phyloP scores from a whole-genome alignment of 345 rosid genomes.

The Rhizophora apiculata region DNA sequence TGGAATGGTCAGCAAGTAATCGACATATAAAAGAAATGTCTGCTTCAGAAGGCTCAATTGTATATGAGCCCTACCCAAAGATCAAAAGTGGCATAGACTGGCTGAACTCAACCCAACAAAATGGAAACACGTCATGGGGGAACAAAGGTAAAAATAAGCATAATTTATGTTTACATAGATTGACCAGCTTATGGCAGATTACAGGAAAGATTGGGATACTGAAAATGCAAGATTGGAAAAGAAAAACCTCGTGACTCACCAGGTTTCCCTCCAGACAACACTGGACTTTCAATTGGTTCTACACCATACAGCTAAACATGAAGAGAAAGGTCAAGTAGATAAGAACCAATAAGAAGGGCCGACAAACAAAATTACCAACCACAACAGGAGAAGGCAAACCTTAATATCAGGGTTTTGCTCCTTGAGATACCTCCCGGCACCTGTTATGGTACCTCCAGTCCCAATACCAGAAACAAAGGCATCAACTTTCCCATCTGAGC shows the following conservation, averaged over 20 bases:
- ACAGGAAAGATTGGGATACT: neutral
- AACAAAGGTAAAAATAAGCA: too few species aligned
- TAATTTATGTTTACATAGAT: too few species aligned
- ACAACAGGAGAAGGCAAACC: conserved; percentile 28
- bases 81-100: neutral
- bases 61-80: neutral
- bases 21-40: neutral
- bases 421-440: conserved; percentile 66
- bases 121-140: neutral
- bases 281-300: conserved; percentile 73
- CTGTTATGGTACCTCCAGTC: conserved; percentile 87
- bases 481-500: conserved; percentile 67
- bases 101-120: neutral
- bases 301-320: conserved; percentile 57
- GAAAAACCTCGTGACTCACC: conserved; percentile 37
- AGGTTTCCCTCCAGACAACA: conserved; percentile 73
- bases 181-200: too few species aligned
- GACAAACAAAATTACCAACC: neutral
- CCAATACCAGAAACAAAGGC: conserved; percentile 82
- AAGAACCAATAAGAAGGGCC: neutral
- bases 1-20: neutral
- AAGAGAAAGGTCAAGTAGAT: conserved; percentile 12
- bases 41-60: neutral
- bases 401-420: conserved; percentile 64
- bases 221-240: neutral